phyloP scores from a whole-genome alignment of 73 alveolate genomes.

The Tetrahymena thermophila region DNA sequence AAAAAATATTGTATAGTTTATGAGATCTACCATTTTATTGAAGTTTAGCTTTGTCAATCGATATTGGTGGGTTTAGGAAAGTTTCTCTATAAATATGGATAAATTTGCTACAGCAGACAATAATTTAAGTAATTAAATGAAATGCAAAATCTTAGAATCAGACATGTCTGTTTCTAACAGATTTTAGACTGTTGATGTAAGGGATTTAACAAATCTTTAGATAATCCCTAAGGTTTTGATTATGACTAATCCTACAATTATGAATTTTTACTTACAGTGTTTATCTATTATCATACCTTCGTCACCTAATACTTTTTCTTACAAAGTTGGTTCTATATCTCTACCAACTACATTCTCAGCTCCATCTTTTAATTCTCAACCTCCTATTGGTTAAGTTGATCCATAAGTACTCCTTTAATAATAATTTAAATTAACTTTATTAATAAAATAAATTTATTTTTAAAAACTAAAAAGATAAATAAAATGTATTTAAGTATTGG shows the following conservation, averaged over 20 bases:
- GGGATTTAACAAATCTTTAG: not conserved
- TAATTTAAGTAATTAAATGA: not conserved
- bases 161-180: not conserved
- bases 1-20: not conserved
- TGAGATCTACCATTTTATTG: not conserved
- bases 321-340: not conserved
- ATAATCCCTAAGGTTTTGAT: not conserved
- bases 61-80: not conserved
- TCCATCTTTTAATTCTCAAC: not conserved
- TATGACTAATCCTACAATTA: not conserved
- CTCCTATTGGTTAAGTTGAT: not conserved
- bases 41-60: not conserved
- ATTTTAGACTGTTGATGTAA: not conserved
- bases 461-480: not conserved
- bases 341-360: not conserved
- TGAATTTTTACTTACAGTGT: not conserved
- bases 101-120: not conserved
- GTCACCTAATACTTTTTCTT: not conserved
- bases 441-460: not conserved
- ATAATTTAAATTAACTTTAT: not conserved
- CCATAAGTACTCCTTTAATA: not conserved
- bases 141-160: not conserved
- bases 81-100: not conserved
- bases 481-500: not conserved
- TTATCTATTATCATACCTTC: not conserved